Evolutionary conservation across 2,329 filamentous ascomycete genomes (phyloP).

Genomic region (Eutypa lata): DNA sequence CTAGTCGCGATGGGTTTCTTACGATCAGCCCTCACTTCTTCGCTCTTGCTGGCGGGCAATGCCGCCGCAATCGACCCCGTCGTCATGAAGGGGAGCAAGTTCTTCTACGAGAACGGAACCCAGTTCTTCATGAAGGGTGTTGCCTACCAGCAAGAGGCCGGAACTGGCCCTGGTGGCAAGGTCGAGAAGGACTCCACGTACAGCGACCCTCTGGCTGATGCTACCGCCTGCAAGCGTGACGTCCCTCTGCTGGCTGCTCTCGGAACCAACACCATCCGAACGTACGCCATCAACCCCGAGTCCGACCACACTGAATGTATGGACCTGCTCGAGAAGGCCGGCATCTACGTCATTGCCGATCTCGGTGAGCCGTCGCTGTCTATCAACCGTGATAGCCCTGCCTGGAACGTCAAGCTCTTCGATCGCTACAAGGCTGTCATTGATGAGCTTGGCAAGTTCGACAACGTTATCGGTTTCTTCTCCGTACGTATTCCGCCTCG

Average conservation of each 20-base stretch:
- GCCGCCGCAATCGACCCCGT: conserved; percentile 28
- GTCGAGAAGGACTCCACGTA: conserved; percentile 43
- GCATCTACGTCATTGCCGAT: conserved; percentile 77
- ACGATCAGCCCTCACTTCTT: conserved; percentile 24
- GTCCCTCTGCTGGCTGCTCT: conserved; percentile 65
- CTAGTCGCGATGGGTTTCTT: conserved; percentile 26
- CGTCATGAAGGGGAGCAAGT: conserved; percentile 37
- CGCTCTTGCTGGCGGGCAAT: conserved; percentile 23
- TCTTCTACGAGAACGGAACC: conserved; percentile 65
- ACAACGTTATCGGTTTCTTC: conserved; percentile 79
- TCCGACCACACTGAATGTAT: conserved; percentile 69
- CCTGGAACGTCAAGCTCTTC: conserved; percentile 68
- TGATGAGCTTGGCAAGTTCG: conserved; percentile 66
- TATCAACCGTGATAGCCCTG: conserved; percentile 65
- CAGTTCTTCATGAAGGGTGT: conserved; percentile 66
- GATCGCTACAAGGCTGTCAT: conserved; percentile 68
- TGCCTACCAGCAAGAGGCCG: conserved; percentile 69
- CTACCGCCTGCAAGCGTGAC: conserved; percentile 63
- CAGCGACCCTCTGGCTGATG: conserved; percentile 67
- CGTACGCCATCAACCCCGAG: conserved; percentile 71
- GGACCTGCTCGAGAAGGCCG: conserved; percentile 63
- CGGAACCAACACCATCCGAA: conserved; percentile 72
- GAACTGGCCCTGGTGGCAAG: conserved; percentile 39
- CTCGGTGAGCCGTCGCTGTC: conserved; percentile 66
- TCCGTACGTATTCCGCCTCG: conserved; percentile 41